phyloP scores from a whole-genome alignment of 352 stramenopile species.

The Pythium insidiosum region DNA sequence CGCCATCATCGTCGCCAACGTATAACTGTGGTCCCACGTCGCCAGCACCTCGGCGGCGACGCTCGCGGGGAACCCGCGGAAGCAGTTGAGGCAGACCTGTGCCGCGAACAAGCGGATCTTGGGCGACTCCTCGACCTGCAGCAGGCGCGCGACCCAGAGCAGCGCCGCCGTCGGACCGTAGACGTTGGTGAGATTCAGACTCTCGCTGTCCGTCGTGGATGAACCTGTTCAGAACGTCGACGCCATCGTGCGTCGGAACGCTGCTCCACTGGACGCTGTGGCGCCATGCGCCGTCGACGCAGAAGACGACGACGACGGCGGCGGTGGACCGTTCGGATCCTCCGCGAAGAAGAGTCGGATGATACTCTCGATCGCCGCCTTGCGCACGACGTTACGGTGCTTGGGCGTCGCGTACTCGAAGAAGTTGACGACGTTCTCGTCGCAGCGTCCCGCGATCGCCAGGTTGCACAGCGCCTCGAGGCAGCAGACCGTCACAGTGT shows the following conservation, averaged over 20 bases:
- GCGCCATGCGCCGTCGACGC: neutral
- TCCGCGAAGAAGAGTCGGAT: slow-evolving; percentile 79
- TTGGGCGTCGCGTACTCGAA: slow-evolving; percentile 65
- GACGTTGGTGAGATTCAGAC: slow-evolving; percentile 38
- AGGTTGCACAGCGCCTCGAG: slow-evolving; percentile 78
- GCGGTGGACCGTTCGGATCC: slow-evolving; percentile 27
- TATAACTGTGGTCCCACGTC: slow-evolving; percentile 80
- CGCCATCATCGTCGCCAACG: slow-evolving; percentile 51
- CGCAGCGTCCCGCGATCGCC: slow-evolving; percentile 51
- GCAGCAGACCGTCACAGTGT: slow-evolving; percentile 77
- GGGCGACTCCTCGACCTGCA: slow-evolving; percentile 59
- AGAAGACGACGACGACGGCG: slow-evolving; percentile 5
- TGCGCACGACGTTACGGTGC: slow-evolving; percentile 65
- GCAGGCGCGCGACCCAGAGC: slow-evolving; percentile 53
- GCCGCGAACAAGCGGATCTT: slow-evolving; percentile 67
- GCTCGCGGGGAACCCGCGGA: slow-evolving; percentile 64
- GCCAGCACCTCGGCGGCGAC: slow-evolving; percentile 68
- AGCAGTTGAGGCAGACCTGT: slow-evolving; percentile 76
- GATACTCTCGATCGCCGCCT: slow-evolving; percentile 80
- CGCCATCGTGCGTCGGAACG: too few relatives aligned
- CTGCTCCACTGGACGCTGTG: neutral
- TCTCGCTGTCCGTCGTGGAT: slow-evolving; percentile 8
- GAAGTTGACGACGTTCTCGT: slow-evolving; percentile 65
- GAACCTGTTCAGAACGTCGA: too few relatives aligned
- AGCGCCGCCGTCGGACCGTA: slow-evolving; percentile 64